Conservation (phyloP, 139 green algal species). For the Bryopsis sp. region DNA sequence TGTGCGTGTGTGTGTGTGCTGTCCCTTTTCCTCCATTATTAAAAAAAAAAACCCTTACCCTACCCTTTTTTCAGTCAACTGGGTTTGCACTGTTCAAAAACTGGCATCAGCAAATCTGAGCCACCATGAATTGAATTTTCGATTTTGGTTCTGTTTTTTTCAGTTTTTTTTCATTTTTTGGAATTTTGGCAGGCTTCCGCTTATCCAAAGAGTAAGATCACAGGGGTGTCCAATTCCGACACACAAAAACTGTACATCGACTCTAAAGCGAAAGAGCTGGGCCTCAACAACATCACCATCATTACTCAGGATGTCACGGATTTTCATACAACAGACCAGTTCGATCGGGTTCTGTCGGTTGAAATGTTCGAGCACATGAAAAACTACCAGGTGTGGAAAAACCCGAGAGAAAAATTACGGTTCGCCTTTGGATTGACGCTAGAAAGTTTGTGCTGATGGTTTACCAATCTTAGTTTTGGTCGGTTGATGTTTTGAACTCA, state of each 20-base stretch:
- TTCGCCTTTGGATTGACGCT: too few relatives aligned
- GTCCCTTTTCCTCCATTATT: too few relatives aligned
- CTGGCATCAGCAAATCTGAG: too few relatives aligned
- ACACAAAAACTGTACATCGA: slow-evolving; percentile 79
- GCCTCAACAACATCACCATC: slow-evolving; percentile 73
- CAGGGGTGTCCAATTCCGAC: slow-evolving; percentile 74
- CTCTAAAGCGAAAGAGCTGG: slow-evolving; percentile 36
- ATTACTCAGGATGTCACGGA: slow-evolving; percentile 70
- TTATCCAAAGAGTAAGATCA: slow-evolving; percentile 35
- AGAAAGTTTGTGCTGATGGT: neutral
- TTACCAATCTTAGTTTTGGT: neutral
- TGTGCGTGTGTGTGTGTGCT: too few relatives aligned
- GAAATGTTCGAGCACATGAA: slow-evolving; percentile 98
- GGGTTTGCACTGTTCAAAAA: too few relatives aligned
- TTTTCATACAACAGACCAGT: slow-evolving; percentile 48
- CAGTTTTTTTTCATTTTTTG: slow-evolving; percentile 3
- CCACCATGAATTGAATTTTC: too few relatives aligned
- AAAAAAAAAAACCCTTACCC: slow-evolving; percentile 3
- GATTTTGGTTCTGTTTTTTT: too few relatives aligned
- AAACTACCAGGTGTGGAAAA: slow-evolving; percentile 23
- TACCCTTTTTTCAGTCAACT: neutral
- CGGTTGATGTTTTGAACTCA: too few relatives aligned
- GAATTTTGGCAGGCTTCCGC: neutral
- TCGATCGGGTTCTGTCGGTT: slow-evolving; percentile 86
- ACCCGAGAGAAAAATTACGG: too few relatives aligned